Evolutionary conservation across 2,329 filamentous ascomycete genomes (phyloP).

Genomic region (Sclerotinia nivalis): DNA sequence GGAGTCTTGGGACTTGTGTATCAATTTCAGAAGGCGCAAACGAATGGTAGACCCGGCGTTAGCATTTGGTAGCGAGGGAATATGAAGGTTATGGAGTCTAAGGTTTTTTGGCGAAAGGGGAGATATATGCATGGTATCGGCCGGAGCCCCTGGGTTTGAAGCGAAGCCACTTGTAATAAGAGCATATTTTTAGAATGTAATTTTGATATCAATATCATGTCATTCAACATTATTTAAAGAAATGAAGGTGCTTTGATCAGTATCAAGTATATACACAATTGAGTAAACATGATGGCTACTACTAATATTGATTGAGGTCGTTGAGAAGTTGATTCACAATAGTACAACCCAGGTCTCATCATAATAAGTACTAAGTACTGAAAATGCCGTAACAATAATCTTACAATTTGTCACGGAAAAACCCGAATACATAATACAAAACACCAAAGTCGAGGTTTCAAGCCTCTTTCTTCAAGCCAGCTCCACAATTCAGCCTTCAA

Average conservation of each 20-base stretch:
- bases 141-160: conserved; percentile 8
- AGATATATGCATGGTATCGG: not conserved
- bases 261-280: not conserved
- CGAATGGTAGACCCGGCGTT: conserved; percentile 47
- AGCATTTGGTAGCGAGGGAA: conserved; percentile 37
- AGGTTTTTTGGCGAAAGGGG: conserved; percentile 2
- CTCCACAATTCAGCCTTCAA: not conserved
- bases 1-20: conserved; percentile 66
- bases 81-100: conserved; percentile 18
- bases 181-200: not conserved
- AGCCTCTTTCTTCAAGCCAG: not conserved
- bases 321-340: not conserved
- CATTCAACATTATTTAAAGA: not conserved
- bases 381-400: not conserved
- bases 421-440: not conserved
- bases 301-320: not conserved
- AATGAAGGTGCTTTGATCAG: not conserved
- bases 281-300: not conserved
- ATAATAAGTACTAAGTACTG: not conserved
- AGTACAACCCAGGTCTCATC: conserved; percentile 10
- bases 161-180: not conserved
- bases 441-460: not conserved
- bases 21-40: conserved; percentile 65
- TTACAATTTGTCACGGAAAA: no score
- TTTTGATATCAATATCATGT: conserved; percentile 2